phyloP scores from a whole-genome alignment of 805 yeast species.

The Lipomyces lipofer region DNA sequence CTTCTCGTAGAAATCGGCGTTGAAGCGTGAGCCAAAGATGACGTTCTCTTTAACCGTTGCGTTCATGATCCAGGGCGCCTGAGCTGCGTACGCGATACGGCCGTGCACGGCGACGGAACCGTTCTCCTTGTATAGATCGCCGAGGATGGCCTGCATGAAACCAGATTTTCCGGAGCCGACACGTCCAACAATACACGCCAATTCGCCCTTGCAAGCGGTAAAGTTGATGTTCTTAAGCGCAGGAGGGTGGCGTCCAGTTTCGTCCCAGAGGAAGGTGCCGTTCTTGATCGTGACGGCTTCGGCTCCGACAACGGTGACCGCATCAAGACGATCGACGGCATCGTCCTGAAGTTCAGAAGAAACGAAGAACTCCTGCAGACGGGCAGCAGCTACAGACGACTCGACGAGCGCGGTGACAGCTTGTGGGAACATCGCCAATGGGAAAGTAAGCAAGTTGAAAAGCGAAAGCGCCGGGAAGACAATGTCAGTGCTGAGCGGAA shows the following conservation, averaged over 20 bases:
- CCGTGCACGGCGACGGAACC: conserved; percentile 78
- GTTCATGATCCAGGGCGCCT: conserved; percentile 96
- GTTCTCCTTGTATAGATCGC: conserved; percentile 73
- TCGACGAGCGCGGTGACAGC: conserved; percentile 84
- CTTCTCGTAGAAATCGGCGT: conserved; percentile 73
- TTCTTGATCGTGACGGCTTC: conserved; percentile 45
- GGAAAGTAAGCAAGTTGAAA: conserved; percentile 86
- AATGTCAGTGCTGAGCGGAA: conserved; percentile 80
- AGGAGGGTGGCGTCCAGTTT: conserved; percentile 68
- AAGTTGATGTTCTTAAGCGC: conserved; percentile 68
- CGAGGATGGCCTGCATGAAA: conserved; percentile 72
- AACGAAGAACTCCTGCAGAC: conserved; percentile 72
- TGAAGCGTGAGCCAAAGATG: conserved; percentile 82
- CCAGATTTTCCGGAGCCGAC: conserved; percentile 93
- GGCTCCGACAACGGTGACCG: conserved; percentile 71
- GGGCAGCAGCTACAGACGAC: conserved; percentile 57
- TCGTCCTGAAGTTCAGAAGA: conserved; percentile 77
- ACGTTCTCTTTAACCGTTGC: conserved; percentile 91
- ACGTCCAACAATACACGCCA: conserved; percentile 82
- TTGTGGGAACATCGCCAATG: conserved; percentile 88
- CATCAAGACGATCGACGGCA: conserved; percentile 59
- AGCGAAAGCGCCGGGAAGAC: conserved; percentile 85
- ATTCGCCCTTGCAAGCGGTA: conserved; percentile 67
- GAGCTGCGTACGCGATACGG: conserved; percentile 83
- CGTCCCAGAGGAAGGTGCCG: conserved; percentile 56